Base-by-base conservation (phyloP, 2,329 filamentous ascomycete genomes). In the Grosmannia serpens region DNA sequence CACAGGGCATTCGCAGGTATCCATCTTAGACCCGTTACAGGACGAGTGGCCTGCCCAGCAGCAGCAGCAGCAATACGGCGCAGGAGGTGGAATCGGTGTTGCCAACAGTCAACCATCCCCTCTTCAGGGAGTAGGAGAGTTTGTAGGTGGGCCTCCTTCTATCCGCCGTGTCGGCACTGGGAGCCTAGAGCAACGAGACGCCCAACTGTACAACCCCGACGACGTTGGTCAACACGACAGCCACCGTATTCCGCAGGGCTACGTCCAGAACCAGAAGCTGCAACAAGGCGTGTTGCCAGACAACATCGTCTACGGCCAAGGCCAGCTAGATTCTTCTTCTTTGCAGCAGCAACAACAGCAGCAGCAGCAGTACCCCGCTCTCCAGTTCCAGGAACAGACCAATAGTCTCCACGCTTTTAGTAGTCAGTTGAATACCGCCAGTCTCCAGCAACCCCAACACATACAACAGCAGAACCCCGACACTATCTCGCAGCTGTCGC, bases 401-500 rank as follows among this genome's bases (percentile, higher is more conserved):
- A 64, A 54, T 67, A 66, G 35, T 65, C 68, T 72, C 58, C 70
- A 68, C 60, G 66, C 66, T 59, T 68, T 67, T 31, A 71, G 69
- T 53, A 67, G 71, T 59, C 71, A 50, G 13, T 4, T 35, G 29
- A 55, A 20, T 35, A 44, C 57, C 68, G 68, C 56, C 71, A 68
- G 44, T 61, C 41, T 59, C 60, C 47, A 65, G 61, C 58, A 65
- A 46, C 60, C 69, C 44, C 54, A 66, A 62, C 65, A 71, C 44
- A 59, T 58, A 41, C 74, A 75, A 62, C 71, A 70, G 44, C 73
- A 73, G 58, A 84, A 83, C 65, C 71, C 80, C 31, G 83, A 86
- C 68, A 83, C 82, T 6, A 69, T 82, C 44, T 85, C 82, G 8
- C 82, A 85, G 68, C 68, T 83, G 64, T 86, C 83, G 67, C 77